These are phyloP conservation scores for Pseudogymnoascus pannorum DNA, from an alignment of 2,329 filamentous ascomycete genomes.

Conservation along the genomic window DNA sequence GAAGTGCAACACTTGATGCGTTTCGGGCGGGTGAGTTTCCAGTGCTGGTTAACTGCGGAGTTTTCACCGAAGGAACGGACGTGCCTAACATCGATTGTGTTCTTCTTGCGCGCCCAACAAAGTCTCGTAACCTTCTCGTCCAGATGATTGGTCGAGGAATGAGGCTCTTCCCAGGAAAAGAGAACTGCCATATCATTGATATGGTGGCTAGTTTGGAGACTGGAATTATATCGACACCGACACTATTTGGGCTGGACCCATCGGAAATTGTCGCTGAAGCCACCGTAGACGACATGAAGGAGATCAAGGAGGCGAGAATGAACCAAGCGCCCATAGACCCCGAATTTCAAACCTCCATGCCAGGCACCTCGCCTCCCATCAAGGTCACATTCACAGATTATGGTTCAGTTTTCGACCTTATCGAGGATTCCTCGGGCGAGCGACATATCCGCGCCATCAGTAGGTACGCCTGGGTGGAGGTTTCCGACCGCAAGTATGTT, in stretches of 20 bases:
- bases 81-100: conserved; percentile 97
- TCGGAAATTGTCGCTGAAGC: conserved; percentile 64
- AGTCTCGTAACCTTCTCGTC: conserved; percentile 84
- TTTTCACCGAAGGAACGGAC: conserved; percentile 96
- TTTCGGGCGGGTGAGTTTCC: conserved; percentile 75
- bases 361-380: neutral
- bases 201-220: conserved; percentile 82
- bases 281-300: conserved; percentile 53
- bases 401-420: conserved; percentile 81
- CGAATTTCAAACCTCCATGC: neutral
- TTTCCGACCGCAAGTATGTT: conserved; percentile 63
- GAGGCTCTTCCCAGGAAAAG: conserved; percentile 71
- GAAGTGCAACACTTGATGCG: conserved; percentile 62
- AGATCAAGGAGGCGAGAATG: conserved; percentile 28
- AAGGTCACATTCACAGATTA: conserved; percentile 79
- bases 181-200: conserved; percentile 90
- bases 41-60: conserved; percentile 87
- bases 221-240: conserved; percentile 84
- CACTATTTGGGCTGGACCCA: conserved; percentile 87
- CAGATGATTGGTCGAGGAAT: conserved; percentile 98
- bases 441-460: conserved; percentile 71
- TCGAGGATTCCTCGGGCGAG: conserved; percentile 74
- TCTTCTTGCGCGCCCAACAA: conserved; percentile 77
- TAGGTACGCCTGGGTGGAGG: conserved; percentile 72
- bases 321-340: neutral